Evolutionary conservation across 495 filamentous ascomycete species (phyloP), one percentile per base, ranked within the genome.

Genomic region (Podospora pseudoanserina): DNA sequence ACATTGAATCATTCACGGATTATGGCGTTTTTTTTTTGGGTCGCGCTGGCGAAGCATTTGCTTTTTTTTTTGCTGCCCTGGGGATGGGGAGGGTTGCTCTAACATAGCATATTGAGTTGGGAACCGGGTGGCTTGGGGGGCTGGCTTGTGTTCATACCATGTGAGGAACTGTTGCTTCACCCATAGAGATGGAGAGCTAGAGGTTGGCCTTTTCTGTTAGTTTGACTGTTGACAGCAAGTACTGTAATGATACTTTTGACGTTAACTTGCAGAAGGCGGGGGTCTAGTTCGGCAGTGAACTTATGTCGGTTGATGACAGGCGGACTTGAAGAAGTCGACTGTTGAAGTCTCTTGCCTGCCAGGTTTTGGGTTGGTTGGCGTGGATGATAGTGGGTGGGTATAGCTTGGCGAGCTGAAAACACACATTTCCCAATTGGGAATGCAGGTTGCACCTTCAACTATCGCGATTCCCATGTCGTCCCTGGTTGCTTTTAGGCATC

Each of bases 21-120:
- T 64, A 60, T 60, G 75, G 74, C 74, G 72, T 77, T 76, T 39
- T 68, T 77, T 75, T 39, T 68, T 18, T 39, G 75, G 66, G n/a
- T 53, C 63, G n/a, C 62, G 16, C 19, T 68, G 58, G 70, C 63
- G 54, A 49, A 54, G 65, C 39, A 60, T 39, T 55, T 30, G 62
- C 34, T 65, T 66, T 49, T 34, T 32, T 68, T 65, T 60, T 32
- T 34, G n/a, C 26, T 53, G 15, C 66, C 27, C 26, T 49, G 67
- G 49, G 44, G 20, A 58, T 5, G 67, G 59, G 62, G 53, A 39
- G 39, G 59, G 56, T 23, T 65, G 54, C 32, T 68, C 58, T 63
- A 68, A 11, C 54, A 69, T 71, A 32, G 16, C 59, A 59, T 62
- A 65, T 54, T 34, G 27, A 32, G 64, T 63, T 55, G 56, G 64